A percentile compares a stretch with the other conserved stretches of the same genome.
phyloP scores from a whole-genome alignment of 805 yeast species.

The Wickerhamomyces kurtzmanii region DNA sequence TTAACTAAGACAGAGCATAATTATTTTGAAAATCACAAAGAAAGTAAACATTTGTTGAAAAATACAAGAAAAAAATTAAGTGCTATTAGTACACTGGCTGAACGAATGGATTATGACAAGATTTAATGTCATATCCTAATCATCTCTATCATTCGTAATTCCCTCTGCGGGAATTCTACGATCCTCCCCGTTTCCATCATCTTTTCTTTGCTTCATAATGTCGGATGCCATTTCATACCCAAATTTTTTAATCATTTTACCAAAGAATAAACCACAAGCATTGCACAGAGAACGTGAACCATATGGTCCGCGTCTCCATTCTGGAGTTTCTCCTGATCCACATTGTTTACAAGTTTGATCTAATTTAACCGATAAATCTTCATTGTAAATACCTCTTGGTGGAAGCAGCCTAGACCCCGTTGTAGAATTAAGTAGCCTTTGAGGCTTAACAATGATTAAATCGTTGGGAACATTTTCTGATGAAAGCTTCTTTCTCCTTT shows the following conservation, averaged over 20 bases:
- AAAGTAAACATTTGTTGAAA: no score
- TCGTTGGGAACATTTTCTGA: no score
- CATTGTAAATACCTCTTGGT: slow-evolving; percentile 6
- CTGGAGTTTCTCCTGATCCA: slow-evolving; percentile 70
- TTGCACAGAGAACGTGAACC: slow-evolving; percentile 80
- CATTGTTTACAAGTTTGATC: slow-evolving; percentile 51
- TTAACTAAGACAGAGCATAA: no score
- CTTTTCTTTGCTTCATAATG: slow-evolving; percentile 14
- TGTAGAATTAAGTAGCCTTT: slow-evolving; percentile 6
- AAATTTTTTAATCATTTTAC: slow-evolving; percentile 44
- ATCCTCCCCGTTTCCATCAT: slow-evolving; percentile 16
- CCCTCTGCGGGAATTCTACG: slow-evolving; percentile 15
- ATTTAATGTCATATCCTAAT: no score
- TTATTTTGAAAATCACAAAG: no score
- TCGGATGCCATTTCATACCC: slow-evolving; percentile 24
- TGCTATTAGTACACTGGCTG: no score
- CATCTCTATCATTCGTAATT: background rate
- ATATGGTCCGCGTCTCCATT: slow-evolving; percentile 88
- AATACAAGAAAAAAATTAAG: no score
- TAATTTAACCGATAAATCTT: slow-evolving; percentile 7
- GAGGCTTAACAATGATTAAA: slow-evolving; percentile 12
- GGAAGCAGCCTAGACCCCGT: background rate
- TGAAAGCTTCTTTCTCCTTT: no score
- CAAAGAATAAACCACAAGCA: slow-evolving; percentile 80
- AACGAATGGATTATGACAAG: no score